A percentile compares a stretch with the other conserved stretches of the same genome.
phyloP scores from a whole-genome alignment of 495 filamentous ascomycete genomes.

The Penicillium samsonianum region DNA sequence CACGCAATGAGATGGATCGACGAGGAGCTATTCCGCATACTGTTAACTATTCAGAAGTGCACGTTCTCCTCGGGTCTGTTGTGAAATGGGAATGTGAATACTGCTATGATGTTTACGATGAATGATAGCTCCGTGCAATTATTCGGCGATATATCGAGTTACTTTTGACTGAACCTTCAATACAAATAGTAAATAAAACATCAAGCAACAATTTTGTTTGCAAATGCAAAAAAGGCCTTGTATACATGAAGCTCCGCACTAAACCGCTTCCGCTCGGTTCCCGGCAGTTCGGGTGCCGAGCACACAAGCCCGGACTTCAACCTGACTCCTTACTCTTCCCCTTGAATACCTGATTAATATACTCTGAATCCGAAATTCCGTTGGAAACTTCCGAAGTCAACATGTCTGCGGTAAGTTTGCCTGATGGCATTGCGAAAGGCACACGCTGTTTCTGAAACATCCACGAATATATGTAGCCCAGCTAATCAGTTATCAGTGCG shows the following conservation, averaged over 20 bases:
- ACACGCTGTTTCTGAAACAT: neutral
- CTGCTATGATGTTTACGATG: constrained; percentile 18
- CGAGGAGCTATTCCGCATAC: constrained; percentile 32
- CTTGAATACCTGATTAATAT: neutral
- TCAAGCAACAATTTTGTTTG: too few relatives aligned
- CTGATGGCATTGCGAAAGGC: neutral
- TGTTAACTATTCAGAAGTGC: constrained; percentile 22
- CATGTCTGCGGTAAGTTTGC: constrained; percentile 26
- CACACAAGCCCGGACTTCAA: constrained; percentile 2
- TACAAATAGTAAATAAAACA: neutral
- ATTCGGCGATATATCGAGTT: neutral
- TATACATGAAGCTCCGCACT: neutral
- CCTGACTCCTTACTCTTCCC: neutral
- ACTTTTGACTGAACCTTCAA: neutral
- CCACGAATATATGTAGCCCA: neutral
- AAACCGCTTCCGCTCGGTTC: constrained; percentile 12
- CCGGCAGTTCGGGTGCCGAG: constrained; percentile 25
- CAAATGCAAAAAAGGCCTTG: neutral
- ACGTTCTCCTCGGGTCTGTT: constrained; percentile 27
- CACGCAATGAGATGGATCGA: constrained; percentile 24
- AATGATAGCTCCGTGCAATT: neutral
- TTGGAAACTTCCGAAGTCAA: neutral
- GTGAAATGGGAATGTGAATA: constrained; percentile 25
- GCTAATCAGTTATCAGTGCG: constrained; percentile 24
- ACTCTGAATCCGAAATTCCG: neutral